These are phyloP conservation scores for Backusella tarrabulga DNA, from an alignment of 192 early-diverging fungal species.

Conservation along the genomic window DNA sequence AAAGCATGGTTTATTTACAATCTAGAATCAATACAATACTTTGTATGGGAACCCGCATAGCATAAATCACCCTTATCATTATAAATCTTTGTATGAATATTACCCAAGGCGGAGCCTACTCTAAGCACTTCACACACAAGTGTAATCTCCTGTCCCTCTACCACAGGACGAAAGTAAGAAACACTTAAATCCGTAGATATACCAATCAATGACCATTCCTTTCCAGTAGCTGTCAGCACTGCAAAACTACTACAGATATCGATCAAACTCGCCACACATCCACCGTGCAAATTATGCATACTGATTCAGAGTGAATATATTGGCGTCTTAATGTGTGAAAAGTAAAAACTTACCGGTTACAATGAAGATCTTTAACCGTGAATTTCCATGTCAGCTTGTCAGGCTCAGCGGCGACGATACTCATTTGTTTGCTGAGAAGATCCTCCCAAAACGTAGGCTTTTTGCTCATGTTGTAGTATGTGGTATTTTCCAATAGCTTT, in stretches of 20 bases:
- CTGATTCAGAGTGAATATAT: neutral
- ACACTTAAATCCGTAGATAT: conserved; percentile 30
- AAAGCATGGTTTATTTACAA: neutral
- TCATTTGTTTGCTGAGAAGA: neutral
- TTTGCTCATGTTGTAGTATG: neutral
- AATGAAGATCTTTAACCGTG: conserved; percentile 19
- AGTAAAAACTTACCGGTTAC: conserved; percentile 16
- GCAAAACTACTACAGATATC: conserved; percentile 33
- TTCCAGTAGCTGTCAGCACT: conserved; percentile 11
- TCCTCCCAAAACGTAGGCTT: conserved; percentile 7
- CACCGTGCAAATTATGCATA: conserved; percentile 26
- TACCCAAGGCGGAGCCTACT: conserved; percentile 15
- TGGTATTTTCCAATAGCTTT: neutral
- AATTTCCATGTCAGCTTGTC: conserved; percentile 23
- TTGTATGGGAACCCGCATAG: conserved; percentile 29
- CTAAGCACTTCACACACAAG: conserved; percentile 24
- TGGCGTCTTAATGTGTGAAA: neutral
- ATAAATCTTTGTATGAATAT: conserved; percentile 29
- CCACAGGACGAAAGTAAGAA: conserved; percentile 7
- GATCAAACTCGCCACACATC: conserved; percentile 32
- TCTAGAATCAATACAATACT: conserved; percentile 24
- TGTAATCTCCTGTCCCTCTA: conserved; percentile 6
- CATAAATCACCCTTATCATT: conserved; percentile 10
- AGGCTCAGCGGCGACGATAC: conserved; percentile 17
- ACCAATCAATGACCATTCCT: conserved; percentile 20